A percentile compares a stretch with the other conserved stretches of the same genome.
phyloP scores from a whole-genome alignment of 345 rosid genomes.

The Eucalyptus sp. region DNA sequence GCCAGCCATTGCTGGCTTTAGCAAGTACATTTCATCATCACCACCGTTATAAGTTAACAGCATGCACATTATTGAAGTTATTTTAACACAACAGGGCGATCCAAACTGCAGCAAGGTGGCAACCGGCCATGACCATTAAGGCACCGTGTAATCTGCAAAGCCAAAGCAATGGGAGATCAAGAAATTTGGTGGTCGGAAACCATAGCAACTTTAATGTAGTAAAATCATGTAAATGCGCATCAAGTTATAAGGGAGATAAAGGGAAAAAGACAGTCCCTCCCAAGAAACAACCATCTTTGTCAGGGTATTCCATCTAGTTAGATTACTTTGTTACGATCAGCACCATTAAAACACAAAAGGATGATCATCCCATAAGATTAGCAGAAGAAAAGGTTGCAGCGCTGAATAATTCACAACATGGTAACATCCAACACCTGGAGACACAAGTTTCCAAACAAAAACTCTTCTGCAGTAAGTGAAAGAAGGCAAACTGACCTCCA shows the following conservation, averaged over 20 bases:
- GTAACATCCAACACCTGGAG: not conserved
- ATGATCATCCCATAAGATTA: too few species aligned
- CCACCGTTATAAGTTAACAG: not conserved
- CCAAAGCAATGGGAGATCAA: not conserved
- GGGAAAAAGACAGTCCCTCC: too few species aligned
- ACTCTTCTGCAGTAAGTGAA: not conserved
- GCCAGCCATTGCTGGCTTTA: not conserved
- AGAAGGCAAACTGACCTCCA: conserved; percentile 15
- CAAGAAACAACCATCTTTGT: too few species aligned
- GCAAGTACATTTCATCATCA: not conserved
- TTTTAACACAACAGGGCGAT: not conserved
- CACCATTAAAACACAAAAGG: too few species aligned
- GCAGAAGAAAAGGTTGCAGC: too few species aligned
- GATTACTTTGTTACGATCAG: not conserved
- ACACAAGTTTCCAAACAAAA: not conserved
- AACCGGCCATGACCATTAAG: not conserved
- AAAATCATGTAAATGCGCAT: not conserved
- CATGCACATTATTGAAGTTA: not conserved
- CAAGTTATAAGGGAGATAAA: too few species aligned
- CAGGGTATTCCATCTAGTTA: too few species aligned
- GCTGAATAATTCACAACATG: not conserved
- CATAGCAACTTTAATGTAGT: not conserved
- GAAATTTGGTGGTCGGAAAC: not conserved
- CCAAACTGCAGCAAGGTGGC: not conserved
- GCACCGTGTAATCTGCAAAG: conserved; percentile 3